These are phyloP conservation scores for Penicillium sp. DNA, from an alignment of 2,329 filamentous ascomycete genomes.

Conservation along the genomic window DNA sequence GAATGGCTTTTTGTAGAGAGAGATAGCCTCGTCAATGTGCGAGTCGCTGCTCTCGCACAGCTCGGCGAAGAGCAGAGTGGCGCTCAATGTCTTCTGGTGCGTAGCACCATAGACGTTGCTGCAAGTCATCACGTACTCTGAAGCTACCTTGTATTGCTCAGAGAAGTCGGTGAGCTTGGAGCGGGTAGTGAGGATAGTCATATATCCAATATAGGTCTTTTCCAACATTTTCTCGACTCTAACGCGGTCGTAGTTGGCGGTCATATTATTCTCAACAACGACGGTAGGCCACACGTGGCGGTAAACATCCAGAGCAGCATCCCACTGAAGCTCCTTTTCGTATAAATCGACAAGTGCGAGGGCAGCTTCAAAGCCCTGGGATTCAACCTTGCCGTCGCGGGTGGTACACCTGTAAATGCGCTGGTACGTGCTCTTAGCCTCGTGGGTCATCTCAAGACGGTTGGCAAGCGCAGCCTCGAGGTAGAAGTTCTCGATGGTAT, in stretches of 20 bases:
- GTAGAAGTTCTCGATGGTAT: conserved; percentile 51
- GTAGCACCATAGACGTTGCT: conserved; percentile 40
- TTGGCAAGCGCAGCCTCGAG: conserved; percentile 48
- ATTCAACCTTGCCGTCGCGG: conserved; percentile 27
- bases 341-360: conserved; percentile 48
- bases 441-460: conserved; percentile 38
- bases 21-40: conserved; percentile 47
- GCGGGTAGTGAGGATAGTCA: conserved; percentile 48
- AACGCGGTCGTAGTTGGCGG: conserved; percentile 36
- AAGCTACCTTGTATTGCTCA: conserved; percentile 48
- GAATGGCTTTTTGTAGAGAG: conserved; percentile 50
- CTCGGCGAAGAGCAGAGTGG: conserved; percentile 43
- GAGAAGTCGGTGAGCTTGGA: conserved; percentile 44
- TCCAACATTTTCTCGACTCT: conserved; percentile 44
- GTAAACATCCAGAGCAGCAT: conserved; percentile 49
- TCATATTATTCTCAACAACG: conserved; percentile 43
- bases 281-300: conserved; percentile 50
- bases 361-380: conserved; percentile 49
- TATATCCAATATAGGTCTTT: conserved; percentile 51
- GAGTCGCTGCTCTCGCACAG: conserved; percentile 49
- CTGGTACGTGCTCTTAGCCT: conserved; percentile 45
- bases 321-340: conserved; percentile 47
- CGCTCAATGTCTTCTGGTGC: conserved; percentile 38
- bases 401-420: conserved; percentile 45
- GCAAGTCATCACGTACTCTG: conserved; percentile 51